A percentile compares a stretch with the other conserved stretches of the same genome.
Evolutionary conservation across 2,329 filamentous ascomycete species (phyloP).

Genomic region (Monosporascus sp.): DNA sequence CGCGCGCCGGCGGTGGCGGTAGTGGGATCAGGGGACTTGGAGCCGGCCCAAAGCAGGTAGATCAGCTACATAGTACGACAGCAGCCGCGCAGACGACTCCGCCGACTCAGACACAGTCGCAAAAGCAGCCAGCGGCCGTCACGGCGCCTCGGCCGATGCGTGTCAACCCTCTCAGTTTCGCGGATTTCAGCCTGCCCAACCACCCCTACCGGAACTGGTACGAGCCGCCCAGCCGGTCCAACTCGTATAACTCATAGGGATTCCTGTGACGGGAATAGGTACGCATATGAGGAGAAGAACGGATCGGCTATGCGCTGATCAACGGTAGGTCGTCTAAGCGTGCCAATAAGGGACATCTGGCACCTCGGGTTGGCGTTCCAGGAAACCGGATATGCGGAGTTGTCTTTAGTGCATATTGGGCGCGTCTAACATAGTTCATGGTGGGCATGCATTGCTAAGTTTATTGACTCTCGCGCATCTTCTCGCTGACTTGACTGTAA

Average conservation of each 20-base stretch:
- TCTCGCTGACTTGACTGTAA: no score
- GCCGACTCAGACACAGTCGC: not conserved
- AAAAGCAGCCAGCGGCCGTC: constrained; percentile 25
- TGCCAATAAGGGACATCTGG: no score
- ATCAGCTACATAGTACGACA: not conserved
- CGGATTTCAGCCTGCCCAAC: constrained; percentile 71
- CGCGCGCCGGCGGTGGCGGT: constrained; percentile 1
- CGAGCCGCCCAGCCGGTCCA: constrained; percentile 58
- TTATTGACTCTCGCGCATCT: no score
- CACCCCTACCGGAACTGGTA: constrained; percentile 81
- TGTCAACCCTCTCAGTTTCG: constrained; percentile 66
- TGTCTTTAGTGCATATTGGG: no score
- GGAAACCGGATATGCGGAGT: no score
- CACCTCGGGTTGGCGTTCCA: no score
- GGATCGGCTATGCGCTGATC: no score
- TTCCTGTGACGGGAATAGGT: constrained; percentile 11
- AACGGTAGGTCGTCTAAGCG: no score
- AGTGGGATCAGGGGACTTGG: not conserved
- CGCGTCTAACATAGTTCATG: no score
- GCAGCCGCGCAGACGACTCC: not conserved
- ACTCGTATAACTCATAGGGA: constrained; percentile 19
- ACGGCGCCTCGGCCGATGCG: constrained; percentile 28
- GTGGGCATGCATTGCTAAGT: no score
- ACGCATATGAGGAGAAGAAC: no score
- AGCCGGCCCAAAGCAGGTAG: not conserved